Conservation (phyloP, 192 early-diverging fungal genomes). For the Linnemannia schmuckeri region DNA sequence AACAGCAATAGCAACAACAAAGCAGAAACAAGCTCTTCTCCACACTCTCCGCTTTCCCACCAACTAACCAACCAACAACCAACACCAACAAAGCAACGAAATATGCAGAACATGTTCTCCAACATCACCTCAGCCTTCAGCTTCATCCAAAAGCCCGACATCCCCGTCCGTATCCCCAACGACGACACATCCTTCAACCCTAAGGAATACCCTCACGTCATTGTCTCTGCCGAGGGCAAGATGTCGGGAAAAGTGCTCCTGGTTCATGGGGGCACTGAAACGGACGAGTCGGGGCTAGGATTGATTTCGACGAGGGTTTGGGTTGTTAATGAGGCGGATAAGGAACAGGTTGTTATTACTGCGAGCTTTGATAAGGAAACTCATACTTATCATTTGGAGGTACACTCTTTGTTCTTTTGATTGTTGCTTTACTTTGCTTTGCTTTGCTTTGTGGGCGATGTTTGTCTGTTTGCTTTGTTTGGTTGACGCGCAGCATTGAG, state of each 20-base stretch:
- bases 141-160: conserved; percentile 3
- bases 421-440: not conserved
- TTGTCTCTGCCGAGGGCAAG: conserved; percentile 28
- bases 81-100: conserved; percentile 5
- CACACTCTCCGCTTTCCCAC: not conserved
- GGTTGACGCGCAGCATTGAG: not conserved
- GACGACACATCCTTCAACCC: conserved; percentile 54
- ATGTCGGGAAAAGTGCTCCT: conserved; percentile 31
- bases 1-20: not conserved
- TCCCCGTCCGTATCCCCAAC: conserved; percentile 45
- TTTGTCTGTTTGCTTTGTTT: not conserved
- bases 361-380: conserved; percentile 20
- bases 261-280: conserved; percentile 30
- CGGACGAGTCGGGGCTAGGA: conserved; percentile 22
- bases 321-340: conserved; percentile 17
- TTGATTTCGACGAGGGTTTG: conserved; percentile 45
- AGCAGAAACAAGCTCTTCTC: not conserved
- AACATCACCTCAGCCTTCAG: conserved; percentile 19
- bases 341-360: conserved; percentile 24
- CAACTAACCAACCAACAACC: not conserved
- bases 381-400: conserved; percentile 20
- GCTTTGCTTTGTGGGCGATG: not conserved
- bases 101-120: conserved; percentile 4
- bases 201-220: conserved; percentile 43
- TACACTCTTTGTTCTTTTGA: not conserved